phyloP scores from a whole-genome alignment of 2,329 filamentous ascomycete species.

The Aspergillus piperis region DNA sequence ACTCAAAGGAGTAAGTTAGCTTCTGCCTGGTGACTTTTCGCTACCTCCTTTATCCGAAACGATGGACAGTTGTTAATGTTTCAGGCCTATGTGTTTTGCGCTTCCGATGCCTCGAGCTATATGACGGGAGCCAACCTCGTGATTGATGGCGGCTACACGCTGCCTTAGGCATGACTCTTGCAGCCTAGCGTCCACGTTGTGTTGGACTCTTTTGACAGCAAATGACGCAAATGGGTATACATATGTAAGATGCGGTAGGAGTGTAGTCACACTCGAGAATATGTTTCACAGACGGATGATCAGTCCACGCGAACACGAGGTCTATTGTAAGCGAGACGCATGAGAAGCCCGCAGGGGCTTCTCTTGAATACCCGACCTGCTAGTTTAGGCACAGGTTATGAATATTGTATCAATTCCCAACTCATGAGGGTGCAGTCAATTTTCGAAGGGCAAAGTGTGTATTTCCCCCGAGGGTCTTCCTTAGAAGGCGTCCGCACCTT shows the following conservation, averaged over 20 bases:
- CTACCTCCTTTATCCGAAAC: background rate
- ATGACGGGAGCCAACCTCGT: conserved; percentile 52
- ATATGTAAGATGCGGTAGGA: background rate
- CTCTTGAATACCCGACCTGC: too few relatives aligned
- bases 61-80: too few relatives aligned
- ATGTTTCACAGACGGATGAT: background rate
- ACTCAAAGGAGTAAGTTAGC: conserved; percentile 37
- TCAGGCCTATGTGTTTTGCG: conserved; percentile 35
- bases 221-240: too few relatives aligned
- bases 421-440: too few relatives aligned
- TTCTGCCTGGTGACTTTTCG: background rate
- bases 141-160: conserved; percentile 52
- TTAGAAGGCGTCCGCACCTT: too few relatives aligned
- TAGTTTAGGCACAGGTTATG: too few relatives aligned
- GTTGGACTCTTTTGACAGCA: background rate
- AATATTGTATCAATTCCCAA: too few relatives aligned
- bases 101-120: conserved; percentile 51
- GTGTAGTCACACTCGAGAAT: background rate
- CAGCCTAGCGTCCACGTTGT: background rate
- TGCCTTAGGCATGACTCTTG: conserved; percentile 20
- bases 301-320: background rate
- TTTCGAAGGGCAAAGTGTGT: too few relatives aligned
- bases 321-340: too few relatives aligned
- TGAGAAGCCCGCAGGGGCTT: too few relatives aligned
- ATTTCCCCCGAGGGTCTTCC: too few relatives aligned